Conservation (phyloP, 148 eudicot genomes). For the Suaeda aralocaspica region DNA sequence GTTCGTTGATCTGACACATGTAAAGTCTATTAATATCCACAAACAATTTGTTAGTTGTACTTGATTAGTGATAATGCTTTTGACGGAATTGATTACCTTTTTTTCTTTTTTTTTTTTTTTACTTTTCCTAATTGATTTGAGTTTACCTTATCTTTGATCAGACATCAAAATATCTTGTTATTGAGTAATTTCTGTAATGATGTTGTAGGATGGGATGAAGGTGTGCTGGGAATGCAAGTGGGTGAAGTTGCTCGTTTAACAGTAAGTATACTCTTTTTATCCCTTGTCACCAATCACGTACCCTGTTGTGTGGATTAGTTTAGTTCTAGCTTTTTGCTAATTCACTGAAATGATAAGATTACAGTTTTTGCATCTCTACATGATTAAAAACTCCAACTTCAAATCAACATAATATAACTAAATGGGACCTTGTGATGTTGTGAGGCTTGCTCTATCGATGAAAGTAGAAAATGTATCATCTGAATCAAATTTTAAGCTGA, state of each 20-base stretch:
- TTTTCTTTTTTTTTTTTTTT: no score
- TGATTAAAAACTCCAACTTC: neutral
- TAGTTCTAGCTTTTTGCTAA: neutral
- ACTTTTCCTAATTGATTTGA: neutral
- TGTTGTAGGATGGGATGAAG: constrained; percentile 96
- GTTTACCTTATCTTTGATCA: neutral
- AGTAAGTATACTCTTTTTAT: constrained; percentile 35
- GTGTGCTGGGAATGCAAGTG: constrained; percentile 89
- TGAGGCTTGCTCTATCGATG: neutral
- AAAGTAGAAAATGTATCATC: neutral
- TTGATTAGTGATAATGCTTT: neutral
- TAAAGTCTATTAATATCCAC: neutral
- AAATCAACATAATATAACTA: neutral
- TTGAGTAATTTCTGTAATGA: constrained; percentile 7
- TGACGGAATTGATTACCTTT: neutral
- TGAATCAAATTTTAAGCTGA: neutral
- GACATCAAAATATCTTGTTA: neutral
- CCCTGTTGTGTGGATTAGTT: neutral
- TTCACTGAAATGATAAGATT: neutral
- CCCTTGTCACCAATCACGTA: neutral
- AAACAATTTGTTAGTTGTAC: neutral
- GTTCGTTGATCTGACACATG: neutral
- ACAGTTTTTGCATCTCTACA: neutral
- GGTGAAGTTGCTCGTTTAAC: constrained; percentile 86
- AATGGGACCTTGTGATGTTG: no score